Evolutionary conservation across 495 filamentous ascomycete genomes (phyloP).

Genomic region (Aspergillus carlsbadensis): DNA sequence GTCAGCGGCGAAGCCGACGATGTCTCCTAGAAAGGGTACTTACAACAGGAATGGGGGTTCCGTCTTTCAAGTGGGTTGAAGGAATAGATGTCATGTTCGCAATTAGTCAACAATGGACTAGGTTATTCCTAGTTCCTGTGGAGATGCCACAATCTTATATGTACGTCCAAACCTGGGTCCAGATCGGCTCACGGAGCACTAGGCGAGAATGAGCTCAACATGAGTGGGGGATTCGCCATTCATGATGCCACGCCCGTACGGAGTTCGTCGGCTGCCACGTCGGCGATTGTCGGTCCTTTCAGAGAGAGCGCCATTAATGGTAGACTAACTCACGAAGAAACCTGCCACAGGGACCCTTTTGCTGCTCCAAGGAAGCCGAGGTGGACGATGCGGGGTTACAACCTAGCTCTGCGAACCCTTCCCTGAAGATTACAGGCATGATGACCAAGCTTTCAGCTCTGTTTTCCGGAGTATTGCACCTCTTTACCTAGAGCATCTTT

Average conservation of each 20-base stretch:
- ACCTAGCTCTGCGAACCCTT: too few relatives aligned
- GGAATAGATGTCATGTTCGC: slow-evolving; percentile 32
- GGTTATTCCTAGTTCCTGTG: not conserved
- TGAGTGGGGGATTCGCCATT: not conserved
- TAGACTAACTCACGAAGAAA: too few relatives aligned
- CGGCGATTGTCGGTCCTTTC: too few relatives aligned
- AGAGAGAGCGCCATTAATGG: too few relatives aligned
- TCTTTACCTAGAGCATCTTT: too few relatives aligned
- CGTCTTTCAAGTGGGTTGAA: slow-evolving; percentile 66
- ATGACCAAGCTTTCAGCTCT: too few relatives aligned
- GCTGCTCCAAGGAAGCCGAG: too few relatives aligned
- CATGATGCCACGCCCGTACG: not conserved
- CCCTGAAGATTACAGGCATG: too few relatives aligned
- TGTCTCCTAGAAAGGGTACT: slow-evolving; percentile 23
- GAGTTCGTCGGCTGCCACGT: too few relatives aligned
- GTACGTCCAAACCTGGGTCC: not conserved
- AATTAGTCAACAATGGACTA: not conserved
- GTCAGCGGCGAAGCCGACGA: not conserved
- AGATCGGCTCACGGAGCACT: not conserved
- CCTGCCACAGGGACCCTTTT: too few relatives aligned
- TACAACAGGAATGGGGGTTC: slow-evolving; percentile 70
- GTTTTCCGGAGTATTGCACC: too few relatives aligned
- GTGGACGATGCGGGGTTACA: too few relatives aligned
- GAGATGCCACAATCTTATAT: not conserved
- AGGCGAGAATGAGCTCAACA: not conserved